Percentiles rank a stretch among this genome's conserved stretches.
phyloP scores from a whole-genome alignment of 2,329 filamentous ascomycete genomes.

The Neofusicoccum kwambonambiense region DNA sequence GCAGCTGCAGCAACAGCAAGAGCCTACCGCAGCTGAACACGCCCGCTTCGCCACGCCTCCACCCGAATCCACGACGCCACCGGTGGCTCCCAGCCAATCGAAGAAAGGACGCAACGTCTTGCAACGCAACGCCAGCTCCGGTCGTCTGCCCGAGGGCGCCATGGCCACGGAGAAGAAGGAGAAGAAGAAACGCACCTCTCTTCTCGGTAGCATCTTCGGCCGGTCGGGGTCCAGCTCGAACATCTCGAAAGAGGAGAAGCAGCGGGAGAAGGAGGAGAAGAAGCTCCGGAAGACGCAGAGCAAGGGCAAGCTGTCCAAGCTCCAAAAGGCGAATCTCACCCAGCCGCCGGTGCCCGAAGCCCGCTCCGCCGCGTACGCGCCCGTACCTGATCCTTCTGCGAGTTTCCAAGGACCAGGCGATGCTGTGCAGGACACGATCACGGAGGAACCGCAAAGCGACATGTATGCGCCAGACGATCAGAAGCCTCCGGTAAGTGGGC shows the following conservation, averaged over 20 bases:
- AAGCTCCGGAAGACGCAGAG: not conserved
- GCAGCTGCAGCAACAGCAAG: not conserved
- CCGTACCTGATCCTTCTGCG: not conserved
- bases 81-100: not conserved
- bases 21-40: not conserved
- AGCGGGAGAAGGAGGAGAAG: slow-evolving; percentile 24
- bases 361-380: not conserved
- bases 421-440: not conserved
- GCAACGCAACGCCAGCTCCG: slow-evolving; percentile 7
- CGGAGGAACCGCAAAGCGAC: not conserved
- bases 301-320: slow-evolving; percentile 15
- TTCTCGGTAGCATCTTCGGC: slow-evolving; percentile 44
- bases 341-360: not conserved
- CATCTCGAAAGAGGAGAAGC: slow-evolving; percentile 29
- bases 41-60: not conserved
- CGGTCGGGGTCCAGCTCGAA: slow-evolving; percentile 22
- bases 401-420: not conserved
- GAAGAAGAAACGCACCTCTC: slow-evolving; percentile 48
- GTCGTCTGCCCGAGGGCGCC: not conserved
- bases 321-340: not conserved
- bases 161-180: slow-evolving; percentile 10
- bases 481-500: not conserved
- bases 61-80: not conserved
- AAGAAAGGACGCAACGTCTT: slow-evolving; percentile 11
- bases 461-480: not conserved